phyloP scores from a whole-genome alignment of 371 early-diverging fungal genomes.

The Mucor circinelloides region DNA sequence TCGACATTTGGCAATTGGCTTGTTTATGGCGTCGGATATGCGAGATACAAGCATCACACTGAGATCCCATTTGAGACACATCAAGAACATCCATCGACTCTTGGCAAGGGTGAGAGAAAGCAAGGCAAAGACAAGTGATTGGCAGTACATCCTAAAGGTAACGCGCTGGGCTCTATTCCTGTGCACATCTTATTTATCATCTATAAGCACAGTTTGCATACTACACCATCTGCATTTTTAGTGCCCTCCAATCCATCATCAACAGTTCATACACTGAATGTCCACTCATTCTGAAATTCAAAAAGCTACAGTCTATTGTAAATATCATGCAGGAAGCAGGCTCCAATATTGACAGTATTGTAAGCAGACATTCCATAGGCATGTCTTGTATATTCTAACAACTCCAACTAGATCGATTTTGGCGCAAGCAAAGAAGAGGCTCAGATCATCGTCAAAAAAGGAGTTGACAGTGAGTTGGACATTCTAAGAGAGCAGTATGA shows the following conservation, averaged over 20 bases:
- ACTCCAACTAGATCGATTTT: slow-evolving; percentile 74
- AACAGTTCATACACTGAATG: slow-evolving; percentile 6
- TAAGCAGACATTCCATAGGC: slow-evolving; percentile 23
- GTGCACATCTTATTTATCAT: neutral
- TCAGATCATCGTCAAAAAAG: slow-evolving; percentile 60
- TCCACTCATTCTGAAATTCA: slow-evolving; percentile 47
- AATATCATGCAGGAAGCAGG: slow-evolving; percentile 56
- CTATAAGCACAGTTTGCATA: slow-evolving; percentile 58
- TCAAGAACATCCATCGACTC: slow-evolving; percentile 67
- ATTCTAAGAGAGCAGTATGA: slow-evolving; percentile 60
- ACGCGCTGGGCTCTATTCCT: neutral
- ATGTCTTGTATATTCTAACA: neutral
- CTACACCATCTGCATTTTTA: slow-evolving; percentile 56
- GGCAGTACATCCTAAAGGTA: slow-evolving; percentile 74
- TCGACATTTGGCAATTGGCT: slow-evolving; percentile 60
- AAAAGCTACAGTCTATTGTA: neutral
- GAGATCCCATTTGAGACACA: slow-evolving; percentile 44
- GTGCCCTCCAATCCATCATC: slow-evolving; percentile 28
- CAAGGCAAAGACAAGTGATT: slow-evolving; percentile 59
- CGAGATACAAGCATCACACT: slow-evolving; percentile 40
- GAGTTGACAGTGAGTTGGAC: slow-evolving; percentile 71
- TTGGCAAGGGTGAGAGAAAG: slow-evolving; percentile 49
- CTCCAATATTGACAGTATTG: slow-evolving; percentile 48
- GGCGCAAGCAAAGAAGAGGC: slow-evolving; percentile 60
- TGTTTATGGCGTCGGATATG: slow-evolving; percentile 45